A percentile compares a stretch with the other conserved stretches of the same genome.
Conservation (phyloP, 148 eudicot species). For the Rhododendron simsii region DNA sequence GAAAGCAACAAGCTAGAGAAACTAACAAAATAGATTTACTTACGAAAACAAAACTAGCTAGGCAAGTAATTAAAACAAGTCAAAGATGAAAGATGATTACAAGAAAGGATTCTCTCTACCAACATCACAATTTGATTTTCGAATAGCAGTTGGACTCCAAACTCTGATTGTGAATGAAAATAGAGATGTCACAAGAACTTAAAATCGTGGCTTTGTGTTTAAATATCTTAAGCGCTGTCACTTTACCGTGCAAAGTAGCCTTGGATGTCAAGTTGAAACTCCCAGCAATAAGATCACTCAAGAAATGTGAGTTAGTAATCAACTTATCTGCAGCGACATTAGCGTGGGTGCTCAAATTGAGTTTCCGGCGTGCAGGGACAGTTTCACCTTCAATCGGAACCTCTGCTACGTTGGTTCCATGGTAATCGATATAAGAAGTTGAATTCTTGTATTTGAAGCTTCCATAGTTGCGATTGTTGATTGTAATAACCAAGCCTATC, state of each 20-base stretch:
- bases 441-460: constrained; percentile 19
- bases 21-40: too few species aligned
- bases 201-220: constrained; percentile 15
- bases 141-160: constrained; percentile 20
- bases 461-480: constrained; percentile 26
- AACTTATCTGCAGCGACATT: constrained; percentile 22
- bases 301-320: constrained; percentile 11
- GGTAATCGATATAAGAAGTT: constrained; percentile 12
- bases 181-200: constrained; percentile 20
- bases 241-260: constrained; percentile 21
- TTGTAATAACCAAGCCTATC: constrained; percentile 12
- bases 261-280: constrained; percentile 19
- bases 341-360: constrained; percentile 18
- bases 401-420: constrained; percentile 16
- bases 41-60: neutral
- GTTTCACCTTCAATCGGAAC: constrained; percentile 5
- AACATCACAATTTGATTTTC: constrained; percentile 14
- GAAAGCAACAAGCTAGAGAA: neutral
- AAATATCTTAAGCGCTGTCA: constrained; percentile 13
- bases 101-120: neutral
- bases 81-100: neutral
- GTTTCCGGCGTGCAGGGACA: constrained; percentile 22
- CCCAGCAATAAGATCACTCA: constrained; percentile 14
- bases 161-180: constrained; percentile 4
- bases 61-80: neutral